Percentiles rank a stretch among this genome's conserved stretches.
These are phyloP conservation scores for Hemileia vastatrix DNA, from an alignment of 1,284 basidiomycete species.

Conservation along the genomic window DNA sequence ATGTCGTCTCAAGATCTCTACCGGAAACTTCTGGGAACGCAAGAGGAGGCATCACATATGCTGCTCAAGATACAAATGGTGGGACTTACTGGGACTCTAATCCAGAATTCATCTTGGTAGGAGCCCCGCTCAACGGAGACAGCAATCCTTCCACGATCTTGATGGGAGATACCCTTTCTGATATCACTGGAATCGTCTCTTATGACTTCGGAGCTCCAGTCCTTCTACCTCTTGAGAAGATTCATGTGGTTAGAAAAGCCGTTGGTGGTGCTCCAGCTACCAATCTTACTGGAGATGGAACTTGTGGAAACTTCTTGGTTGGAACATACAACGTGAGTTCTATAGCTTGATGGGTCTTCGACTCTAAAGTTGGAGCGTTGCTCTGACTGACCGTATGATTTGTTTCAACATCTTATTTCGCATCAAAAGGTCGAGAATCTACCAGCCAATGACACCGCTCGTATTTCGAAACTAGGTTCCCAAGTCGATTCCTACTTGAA, in stretches of 20 bases:
- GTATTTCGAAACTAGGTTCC: conserved; percentile 49
- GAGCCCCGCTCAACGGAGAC: conserved; percentile 53
- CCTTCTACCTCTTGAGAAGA: not conserved
- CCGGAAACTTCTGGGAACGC: conserved; percentile 53
- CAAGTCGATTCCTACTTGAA: conserved; percentile 54
- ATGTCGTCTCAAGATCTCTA: conserved; percentile 57
- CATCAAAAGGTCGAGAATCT: conserved; percentile 60
- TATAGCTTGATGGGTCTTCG: not conserved
- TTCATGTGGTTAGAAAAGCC: not conserved
- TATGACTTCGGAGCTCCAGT: conserved; percentile 51
- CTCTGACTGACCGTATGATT: too few species aligned
- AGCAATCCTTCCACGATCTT: conserved; percentile 50
- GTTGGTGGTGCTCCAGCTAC: not conserved
- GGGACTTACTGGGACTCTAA: conserved; percentile 54
- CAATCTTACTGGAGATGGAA: not conserved
- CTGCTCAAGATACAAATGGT: conserved; percentile 3
- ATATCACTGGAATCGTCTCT: conserved; percentile 54
- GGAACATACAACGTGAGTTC: not conserved
- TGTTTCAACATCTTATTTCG: too few species aligned
- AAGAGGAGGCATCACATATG: conserved; percentile 55
- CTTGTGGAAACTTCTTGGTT: not conserved
- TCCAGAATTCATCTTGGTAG: conserved; percentile 54
- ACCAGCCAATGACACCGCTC: conserved; percentile 46
- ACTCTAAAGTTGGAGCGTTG: too few species aligned
- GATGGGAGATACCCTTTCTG: conserved; percentile 50